Conservation (phyloP, 345 rosid genomes). For the Zanthoxylum bungeanum region DNA sequence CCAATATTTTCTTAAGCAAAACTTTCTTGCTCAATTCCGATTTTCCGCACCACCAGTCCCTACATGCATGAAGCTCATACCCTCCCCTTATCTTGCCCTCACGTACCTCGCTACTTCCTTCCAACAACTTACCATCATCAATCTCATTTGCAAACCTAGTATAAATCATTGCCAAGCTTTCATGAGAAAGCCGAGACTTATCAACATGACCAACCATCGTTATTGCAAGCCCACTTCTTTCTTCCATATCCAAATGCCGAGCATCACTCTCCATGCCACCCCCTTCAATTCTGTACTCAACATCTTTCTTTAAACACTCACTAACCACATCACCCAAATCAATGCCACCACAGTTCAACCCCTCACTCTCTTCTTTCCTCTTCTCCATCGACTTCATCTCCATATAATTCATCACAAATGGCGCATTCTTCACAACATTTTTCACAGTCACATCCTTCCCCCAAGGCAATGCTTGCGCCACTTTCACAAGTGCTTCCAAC, state of each 20-base stretch:
- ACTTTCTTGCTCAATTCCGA: constrained; percentile 66
- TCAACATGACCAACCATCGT: constrained; percentile 5
- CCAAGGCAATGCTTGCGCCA: constrained; percentile 77
- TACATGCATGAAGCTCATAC: constrained; percentile 19
- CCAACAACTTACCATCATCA: constrained; percentile 6
- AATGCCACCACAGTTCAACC: constrained; percentile 7
- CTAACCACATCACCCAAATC: constrained; percentile 32
- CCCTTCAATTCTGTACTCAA: constrained; percentile 27
- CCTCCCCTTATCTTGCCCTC: constrained; percentile 16
- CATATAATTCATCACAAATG: constrained; percentile 56
- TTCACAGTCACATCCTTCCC: constrained; percentile 67
- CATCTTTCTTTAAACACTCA: constrained; percentile 48
- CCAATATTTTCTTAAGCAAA: constrained; percentile 59
- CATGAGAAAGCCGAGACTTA: constrained; percentile 44
- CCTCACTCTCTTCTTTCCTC: constrained; percentile 6
- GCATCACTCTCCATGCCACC: constrained; percentile 19
- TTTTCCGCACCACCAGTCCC: constrained; percentile 83
- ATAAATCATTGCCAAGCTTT: constrained; percentile 45
- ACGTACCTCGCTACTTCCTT: constrained; percentile 10
- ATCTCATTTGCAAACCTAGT: constrained; percentile 32
- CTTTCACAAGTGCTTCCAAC: constrained; percentile 57
- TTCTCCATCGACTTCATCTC: constrained; percentile 62
- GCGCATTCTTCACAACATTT: constrained; percentile 63
- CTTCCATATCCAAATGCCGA: constrained; percentile 29
- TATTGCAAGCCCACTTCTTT: constrained; percentile 8